Percentiles rank a stretch among this genome's conserved stretches.
phyloP scores from a whole-genome alignment of 441 rosid species.

The Corymbia calophylla region DNA sequence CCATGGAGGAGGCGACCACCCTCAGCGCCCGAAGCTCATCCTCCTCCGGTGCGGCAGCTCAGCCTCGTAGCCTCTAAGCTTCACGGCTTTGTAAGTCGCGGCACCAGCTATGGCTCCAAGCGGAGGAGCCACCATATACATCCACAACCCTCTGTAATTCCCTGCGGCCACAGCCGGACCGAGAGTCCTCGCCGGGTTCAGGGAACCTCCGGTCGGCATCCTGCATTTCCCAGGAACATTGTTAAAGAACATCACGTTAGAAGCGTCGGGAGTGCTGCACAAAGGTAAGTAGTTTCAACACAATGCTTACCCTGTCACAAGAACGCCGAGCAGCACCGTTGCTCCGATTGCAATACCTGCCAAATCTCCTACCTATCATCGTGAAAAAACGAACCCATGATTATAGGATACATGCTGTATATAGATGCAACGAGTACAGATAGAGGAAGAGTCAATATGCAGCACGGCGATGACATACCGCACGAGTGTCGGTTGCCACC shows the following conservation, averaged over 20 bases:
- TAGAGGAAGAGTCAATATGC: not conserved
- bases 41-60: slow-evolving; percentile 61
- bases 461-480: not conserved
- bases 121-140: slow-evolving; percentile 79
- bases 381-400: not conserved
- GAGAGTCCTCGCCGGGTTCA: slow-evolving; percentile 88
- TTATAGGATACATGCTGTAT: not conserved
- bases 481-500: not conserved
- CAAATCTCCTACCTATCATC: slow-evolving; percentile 2
- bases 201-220: slow-evolving; percentile 80
- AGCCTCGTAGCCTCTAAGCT: slow-evolving; percentile 51
- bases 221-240: slow-evolving; percentile 17
- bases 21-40: slow-evolving; percentile 70
- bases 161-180: slow-evolving; percentile 97
- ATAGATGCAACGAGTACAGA: not conserved
- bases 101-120: slow-evolving; percentile 88
- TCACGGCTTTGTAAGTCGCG: slow-evolving; percentile 61
- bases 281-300: rapidly evolving
- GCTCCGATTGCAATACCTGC: slow-evolving; percentile 5
- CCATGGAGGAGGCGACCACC: not conserved
- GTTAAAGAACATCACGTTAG: not conserved
- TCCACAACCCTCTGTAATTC: slow-evolving; percentile 67
- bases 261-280: not conserved
- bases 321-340: slow-evolving; percentile 1
- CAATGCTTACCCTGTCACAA: not conserved